Evolutionary conservation across 2,329 filamentous ascomycete genomes (phyloP).

Genomic region (Parascedosporium putredinis): DNA sequence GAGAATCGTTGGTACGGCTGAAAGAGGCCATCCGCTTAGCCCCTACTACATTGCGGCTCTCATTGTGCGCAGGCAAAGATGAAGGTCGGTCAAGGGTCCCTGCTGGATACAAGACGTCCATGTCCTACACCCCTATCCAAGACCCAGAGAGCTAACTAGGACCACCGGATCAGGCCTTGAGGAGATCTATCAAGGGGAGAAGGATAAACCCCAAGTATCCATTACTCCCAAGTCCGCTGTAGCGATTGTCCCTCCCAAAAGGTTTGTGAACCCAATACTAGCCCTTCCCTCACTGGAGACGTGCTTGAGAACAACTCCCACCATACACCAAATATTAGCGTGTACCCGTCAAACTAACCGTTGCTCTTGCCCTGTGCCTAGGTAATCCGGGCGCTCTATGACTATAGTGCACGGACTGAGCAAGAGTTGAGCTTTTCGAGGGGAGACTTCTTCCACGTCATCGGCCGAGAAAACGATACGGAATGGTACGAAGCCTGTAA

Average conservation of each 20-base stretch:
- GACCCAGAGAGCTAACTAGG: slow-evolving; percentile 25
- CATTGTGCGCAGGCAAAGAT: no score
- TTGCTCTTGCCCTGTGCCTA: slow-evolving; percentile 25
- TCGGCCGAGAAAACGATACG: slow-evolving; percentile 83
- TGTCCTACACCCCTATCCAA: no score
- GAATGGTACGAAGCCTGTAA: slow-evolving; percentile 99
- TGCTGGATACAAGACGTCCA: no score
- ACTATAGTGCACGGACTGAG: slow-evolving; percentile 66
- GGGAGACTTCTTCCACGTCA: slow-evolving; percentile 97
- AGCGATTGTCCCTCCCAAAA: slow-evolving; percentile 90
- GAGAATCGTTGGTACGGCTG: no score
- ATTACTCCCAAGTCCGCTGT: slow-evolving; percentile 78
- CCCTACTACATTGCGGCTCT: no score
- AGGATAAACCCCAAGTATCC: slow-evolving; percentile 63
- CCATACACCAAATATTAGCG: no score
- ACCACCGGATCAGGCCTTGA: slow-evolving; percentile 56
- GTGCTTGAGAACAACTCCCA: no score
- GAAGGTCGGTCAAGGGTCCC: no score
- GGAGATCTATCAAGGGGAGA: slow-evolving; percentile 85
- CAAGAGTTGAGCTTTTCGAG: slow-evolving; percentile 85
- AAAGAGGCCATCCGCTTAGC: no score
- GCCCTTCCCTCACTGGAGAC: neutral
- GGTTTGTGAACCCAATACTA: slow-evolving; percentile 36
- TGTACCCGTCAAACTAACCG: neutral
- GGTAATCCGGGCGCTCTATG: slow-evolving; percentile 96